Conservation (phyloP, 2,329 filamentous ascomycete genomes). For the Achaetomium macrosporum region DNA sequence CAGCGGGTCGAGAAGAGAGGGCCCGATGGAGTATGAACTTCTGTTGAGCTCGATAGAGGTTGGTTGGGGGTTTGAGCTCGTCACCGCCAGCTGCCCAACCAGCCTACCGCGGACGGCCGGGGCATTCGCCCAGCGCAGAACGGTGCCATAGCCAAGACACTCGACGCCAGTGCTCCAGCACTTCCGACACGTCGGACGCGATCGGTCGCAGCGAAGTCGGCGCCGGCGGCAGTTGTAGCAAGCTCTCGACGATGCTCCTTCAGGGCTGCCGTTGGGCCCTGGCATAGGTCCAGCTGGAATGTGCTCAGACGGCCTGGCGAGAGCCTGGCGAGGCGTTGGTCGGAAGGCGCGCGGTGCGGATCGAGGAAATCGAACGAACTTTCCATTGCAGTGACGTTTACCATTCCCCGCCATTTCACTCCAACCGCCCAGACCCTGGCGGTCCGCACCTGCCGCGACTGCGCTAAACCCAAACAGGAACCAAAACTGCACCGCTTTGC, state of each 20-base stretch:
- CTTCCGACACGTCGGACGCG: constrained; percentile 54
- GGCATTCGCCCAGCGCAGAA: constrained; percentile 53
- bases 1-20: constrained; percentile 46
- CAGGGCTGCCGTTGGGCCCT: neutral
- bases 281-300: constrained; percentile 8
- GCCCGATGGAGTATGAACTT: neutral
- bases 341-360: neutral
- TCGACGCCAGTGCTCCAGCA: constrained; percentile 49
- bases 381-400: neutral
- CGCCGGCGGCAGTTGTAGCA: constrained; percentile 59
- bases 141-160: constrained; percentile 56
- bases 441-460: too few species aligned
- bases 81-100: constrained; percentile 18
- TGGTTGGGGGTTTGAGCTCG: neutral
- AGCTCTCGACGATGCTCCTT: constrained; percentile 26
- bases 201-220: constrained; percentile 57
- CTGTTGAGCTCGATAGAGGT: neutral
- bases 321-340: neutral
- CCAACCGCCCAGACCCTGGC: too few species aligned
- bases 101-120: constrained; percentile 45
- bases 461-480: constrained; percentile 16
- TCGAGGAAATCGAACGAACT: neutral
- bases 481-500: constrained; percentile 7
- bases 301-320: neutral
- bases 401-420: neutral